A percentile compares a stretch with the other conserved stretches of the same genome.
Conservation (phyloP, 345 rosid genomes). For the Rhizophora apiculata region DNA sequence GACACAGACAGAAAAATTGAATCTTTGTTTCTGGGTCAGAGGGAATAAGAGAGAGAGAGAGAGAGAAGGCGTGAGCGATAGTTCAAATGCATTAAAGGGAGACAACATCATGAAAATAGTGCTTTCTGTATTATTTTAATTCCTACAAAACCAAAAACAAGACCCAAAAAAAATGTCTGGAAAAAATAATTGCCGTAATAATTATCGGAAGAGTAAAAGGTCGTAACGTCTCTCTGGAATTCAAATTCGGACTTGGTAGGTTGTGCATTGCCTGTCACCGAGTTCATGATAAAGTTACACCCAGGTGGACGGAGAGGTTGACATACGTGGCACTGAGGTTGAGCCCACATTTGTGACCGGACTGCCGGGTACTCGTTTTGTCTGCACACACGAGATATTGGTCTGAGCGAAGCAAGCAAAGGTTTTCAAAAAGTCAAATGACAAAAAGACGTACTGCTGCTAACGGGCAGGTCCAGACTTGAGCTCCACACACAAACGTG, state of each 20-base stretch:
- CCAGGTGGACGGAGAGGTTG: neutral
- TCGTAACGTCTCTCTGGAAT: conserved; percentile 64
- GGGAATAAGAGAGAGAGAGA: conserved; percentile 2
- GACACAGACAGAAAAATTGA: neutral
- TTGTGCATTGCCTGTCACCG: neutral
- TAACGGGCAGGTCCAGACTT: neutral
- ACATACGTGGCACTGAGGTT: too few species aligned
- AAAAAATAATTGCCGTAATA: neutral
- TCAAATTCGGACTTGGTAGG: conserved; percentile 48
- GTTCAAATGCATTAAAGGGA: conserved; percentile 51
- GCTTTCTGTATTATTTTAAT: conserved; percentile 1
- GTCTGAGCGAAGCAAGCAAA: conserved; percentile 5
- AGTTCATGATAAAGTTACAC: conserved; percentile 18
- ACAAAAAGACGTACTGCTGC: neutral
- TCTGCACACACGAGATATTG: too few species aligned
- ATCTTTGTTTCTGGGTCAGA: conserved; percentile 6
- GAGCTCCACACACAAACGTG: neutral
- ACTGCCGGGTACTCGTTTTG: too few species aligned
- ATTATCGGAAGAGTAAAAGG: conserved; percentile 1
- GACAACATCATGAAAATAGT: conserved; percentile 4
- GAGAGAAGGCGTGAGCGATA: neutral
- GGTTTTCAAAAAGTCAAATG: neutral
- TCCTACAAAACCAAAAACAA: too few species aligned
- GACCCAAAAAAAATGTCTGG: too few species aligned
- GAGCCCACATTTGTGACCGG: too few species aligned